Conservation (phyloP, 495 filamentous ascomycete genomes). For the Aspergillus asperescens region DNA sequence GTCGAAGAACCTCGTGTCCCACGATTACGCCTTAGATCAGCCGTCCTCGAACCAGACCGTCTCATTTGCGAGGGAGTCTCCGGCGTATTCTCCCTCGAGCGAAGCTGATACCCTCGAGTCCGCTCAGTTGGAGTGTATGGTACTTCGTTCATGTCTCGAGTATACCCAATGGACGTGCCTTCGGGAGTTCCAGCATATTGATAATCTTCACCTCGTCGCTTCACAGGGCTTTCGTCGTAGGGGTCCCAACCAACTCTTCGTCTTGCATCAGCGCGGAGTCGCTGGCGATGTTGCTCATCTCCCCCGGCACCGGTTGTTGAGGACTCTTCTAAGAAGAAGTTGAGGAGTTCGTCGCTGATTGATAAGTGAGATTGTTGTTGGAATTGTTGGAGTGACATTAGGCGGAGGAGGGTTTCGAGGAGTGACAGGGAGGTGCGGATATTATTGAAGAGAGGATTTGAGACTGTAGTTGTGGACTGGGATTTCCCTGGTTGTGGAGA, state of each 20-base stretch:
- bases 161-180: conserved; percentile 21
- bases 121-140: conserved; percentile 29
- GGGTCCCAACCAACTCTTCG: conserved; percentile 86
- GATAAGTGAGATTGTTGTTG: conserved; percentile 89
- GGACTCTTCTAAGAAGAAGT: conserved; percentile 87
- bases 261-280: conserved; percentile 65
- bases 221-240: conserved; percentile 66
- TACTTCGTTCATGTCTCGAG: conserved; percentile 23
- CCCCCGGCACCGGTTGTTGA: conserved; percentile 66
- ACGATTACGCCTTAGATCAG: conserved; percentile 20
- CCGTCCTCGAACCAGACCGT: conserved; percentile 20
- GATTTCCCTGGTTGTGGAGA: conserved; percentile 25
- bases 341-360: conserved; percentile 90
- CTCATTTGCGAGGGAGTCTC: conserved; percentile 27
- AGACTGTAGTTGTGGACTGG: conserved; percentile 31
- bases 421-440: conserved; percentile 85
- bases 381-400: conserved; percentile 92
- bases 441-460: conserved; percentile 39
- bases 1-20: conserved; percentile 26
- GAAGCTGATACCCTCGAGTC: conserved; percentile 29
- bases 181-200: conserved; percentile 38
- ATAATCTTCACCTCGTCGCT: conserved; percentile 58
- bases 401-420: conserved; percentile 87
- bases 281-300: conserved; percentile 63
- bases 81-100: conserved; percentile 38